A percentile compares a stretch with the other conserved stretches of the same genome.
These are phyloP conservation scores for Quercus berberidifolia DNA, from an alignment of 306 rosid genomes.

Conservation along the genomic window DNA sequence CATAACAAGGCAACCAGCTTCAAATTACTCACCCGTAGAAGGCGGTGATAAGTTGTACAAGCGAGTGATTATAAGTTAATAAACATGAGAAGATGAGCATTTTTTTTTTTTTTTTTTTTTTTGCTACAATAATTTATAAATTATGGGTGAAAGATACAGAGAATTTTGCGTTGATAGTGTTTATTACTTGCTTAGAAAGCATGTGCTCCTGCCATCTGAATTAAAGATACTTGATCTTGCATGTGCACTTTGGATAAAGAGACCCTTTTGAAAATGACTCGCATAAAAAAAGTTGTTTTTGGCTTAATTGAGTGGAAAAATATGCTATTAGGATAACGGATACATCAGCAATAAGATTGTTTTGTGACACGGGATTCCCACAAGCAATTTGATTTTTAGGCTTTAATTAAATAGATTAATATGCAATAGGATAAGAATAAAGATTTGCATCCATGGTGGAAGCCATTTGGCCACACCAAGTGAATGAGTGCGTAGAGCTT, in stretches of 20 bases:
- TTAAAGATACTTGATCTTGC: not conserved
- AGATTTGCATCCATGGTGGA: no score
- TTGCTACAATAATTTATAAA: not conserved
- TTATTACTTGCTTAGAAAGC: not conserved
- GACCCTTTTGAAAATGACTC: no score
- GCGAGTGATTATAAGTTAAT: slow-evolving; percentile 35
- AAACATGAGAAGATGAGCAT: slow-evolving; percentile 14
- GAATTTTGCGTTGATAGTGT: not conserved
- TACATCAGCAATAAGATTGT: no score
- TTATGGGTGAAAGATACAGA: not conserved
- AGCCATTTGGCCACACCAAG: no score
- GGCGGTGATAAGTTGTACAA: slow-evolving; percentile 79
- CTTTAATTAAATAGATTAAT: no score
- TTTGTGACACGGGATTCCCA: no score
- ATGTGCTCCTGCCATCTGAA: not conserved
- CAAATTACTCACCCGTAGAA: slow-evolving; percentile 59
- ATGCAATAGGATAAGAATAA: no score
- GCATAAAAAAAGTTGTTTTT: no score
- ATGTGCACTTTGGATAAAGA: not conserved
- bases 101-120: not conserved
- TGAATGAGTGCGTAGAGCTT: no score
- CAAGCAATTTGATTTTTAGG: no score
- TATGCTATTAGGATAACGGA: no score
- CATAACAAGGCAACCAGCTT: slow-evolving; percentile 39
- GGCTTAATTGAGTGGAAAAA: no score